These are phyloP conservation scores for Phialemoniopsis sp. DNA, from an alignment of 2,329 filamentous ascomycete genomes.

Conservation along the genomic window DNA sequence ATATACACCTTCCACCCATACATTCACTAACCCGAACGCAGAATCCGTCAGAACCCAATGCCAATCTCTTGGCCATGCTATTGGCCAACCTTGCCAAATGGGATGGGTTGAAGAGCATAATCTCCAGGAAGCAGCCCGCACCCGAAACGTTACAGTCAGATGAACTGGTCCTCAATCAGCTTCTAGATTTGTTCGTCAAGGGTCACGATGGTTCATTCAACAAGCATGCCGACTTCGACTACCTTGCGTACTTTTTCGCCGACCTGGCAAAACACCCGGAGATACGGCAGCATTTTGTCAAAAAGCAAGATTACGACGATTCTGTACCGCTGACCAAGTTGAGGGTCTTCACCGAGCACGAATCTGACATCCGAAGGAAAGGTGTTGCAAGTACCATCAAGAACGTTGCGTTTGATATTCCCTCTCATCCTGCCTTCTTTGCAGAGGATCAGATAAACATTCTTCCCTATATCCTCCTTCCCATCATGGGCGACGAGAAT, in stretches of 20 bases:
- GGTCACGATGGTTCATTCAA: slow-evolving; percentile 81
- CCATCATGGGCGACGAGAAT: slow-evolving; percentile 83
- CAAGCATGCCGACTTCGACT: slow-evolving; percentile 82
- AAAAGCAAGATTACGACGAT: slow-evolving; percentile 69
- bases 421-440: slow-evolving; percentile 68
- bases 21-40: slow-evolving; percentile 11
- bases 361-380: slow-evolving; percentile 75
- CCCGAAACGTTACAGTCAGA: slow-evolving; percentile 71
- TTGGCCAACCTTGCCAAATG: slow-evolving; percentile 88
- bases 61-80: slow-evolving; percentile 84
- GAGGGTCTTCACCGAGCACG: slow-evolving; percentile 90
- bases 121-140: slow-evolving; percentile 62
- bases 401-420: slow-evolving; percentile 81
- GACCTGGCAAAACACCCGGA: slow-evolving; percentile 81
- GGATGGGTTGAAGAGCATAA: slow-evolving; percentile 64
- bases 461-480: slow-evolving; percentile 82
- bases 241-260: slow-evolving; percentile 90
- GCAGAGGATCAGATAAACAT: slow-evolving; percentile 71
- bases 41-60: slow-evolving; percentile 71
- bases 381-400: slow-evolving; percentile 98
- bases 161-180: slow-evolving; percentile 75
- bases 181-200: slow-evolving; percentile 95
- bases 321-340: slow-evolving; percentile 91
- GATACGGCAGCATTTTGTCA: slow-evolving; percentile 71
- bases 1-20: slow-evolving; percentile 6